Evolutionary conservation across 2,329 filamentous ascomycete genomes (phyloP).

Genomic region (Zasmidium angulare): DNA sequence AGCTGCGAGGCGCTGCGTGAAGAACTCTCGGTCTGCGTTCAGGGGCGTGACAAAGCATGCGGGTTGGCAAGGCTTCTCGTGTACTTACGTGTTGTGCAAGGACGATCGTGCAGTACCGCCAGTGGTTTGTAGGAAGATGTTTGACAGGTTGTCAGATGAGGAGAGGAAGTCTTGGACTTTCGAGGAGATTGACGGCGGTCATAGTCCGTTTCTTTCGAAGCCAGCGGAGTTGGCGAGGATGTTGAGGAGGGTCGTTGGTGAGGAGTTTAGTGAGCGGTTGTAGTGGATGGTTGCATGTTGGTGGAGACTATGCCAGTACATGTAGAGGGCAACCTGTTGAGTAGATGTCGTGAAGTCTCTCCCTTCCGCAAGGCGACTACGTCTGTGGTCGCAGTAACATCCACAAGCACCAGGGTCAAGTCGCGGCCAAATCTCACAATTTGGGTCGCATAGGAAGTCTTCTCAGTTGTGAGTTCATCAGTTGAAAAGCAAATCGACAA

Average conservation of each 20-base stretch:
- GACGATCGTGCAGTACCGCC: slow-evolving; percentile 17
- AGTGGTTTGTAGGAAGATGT: slow-evolving; percentile 2
- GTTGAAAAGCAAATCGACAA: too few species aligned
- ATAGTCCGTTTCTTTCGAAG: slow-evolving; percentile 22
- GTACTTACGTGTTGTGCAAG: slow-evolving; percentile 18
- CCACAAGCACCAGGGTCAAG: too few species aligned
- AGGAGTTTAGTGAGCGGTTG: background rate
- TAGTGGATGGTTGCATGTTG: too few species aligned
- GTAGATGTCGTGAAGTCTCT: too few species aligned
- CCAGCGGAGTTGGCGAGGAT: slow-evolving; percentile 14
- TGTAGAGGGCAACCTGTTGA: too few species aligned
- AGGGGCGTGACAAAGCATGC: slow-evolving; percentile 7
- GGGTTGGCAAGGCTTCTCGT: slow-evolving; percentile 18
- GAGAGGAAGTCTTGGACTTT: slow-evolving; percentile 9
- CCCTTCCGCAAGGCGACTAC: too few species aligned
- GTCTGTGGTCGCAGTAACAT: too few species aligned
- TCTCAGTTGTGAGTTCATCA: too few species aligned
- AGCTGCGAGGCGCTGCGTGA: slow-evolving; percentile 12
- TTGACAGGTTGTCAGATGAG: slow-evolving; percentile 8
- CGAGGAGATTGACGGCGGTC: slow-evolving; percentile 13
- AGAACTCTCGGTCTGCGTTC: slow-evolving; percentile 12
- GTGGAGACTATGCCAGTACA: too few species aligned
- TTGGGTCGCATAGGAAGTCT: too few species aligned
- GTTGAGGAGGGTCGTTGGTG: slow-evolving; percentile 6
- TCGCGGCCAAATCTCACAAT: too few species aligned